Base-by-base conservation (phyloP, 495 filamentous ascomycete species). In the Hyaloscypha hepaticicola region DNA sequence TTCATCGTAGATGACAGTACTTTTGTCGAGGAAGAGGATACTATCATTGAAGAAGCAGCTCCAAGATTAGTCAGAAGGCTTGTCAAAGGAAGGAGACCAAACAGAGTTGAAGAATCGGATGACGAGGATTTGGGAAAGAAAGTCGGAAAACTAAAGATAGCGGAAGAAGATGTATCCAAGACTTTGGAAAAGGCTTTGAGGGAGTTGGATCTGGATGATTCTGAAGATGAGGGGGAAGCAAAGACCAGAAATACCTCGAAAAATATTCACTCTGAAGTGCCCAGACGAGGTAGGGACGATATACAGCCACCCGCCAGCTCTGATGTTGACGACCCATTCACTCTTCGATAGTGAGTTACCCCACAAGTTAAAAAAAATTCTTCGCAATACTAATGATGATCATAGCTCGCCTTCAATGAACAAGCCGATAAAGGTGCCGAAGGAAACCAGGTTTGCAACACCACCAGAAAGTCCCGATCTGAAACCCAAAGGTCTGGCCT, bases 1-100 rank as follows among this genome's bases (percentile, higher is more conserved):
- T 77, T 77, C 55, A 69, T 77, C 11, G 73, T 73, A 25, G 52
- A 65, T 55, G 75, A 76, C 51, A 74, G 70, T 50, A 60, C 50
- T 0, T 55, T 52, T 27, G 34, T 69, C 16, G 64, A 65, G 5
- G 66, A 67, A 22, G 63, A 70, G 25, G 67, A 61, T 12, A 66
- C 68, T 0, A 29, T 58, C 5, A 16, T 62, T 29, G 66, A 64
- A 24, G 34, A 49, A 5, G 48, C 58, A 21, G 41, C 59, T 25
- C 66, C 61, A 41, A 64, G 53, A 53, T 63, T 63, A 12, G 45
- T 27, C 7, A 59, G 71, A 27, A 64, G 53, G 41, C 48, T 73
- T 5, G 63, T 73, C 16, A 58, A 34, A 55, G 68, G 71, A 21
- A 61, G 65, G 21, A 60, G 60, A 29, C 61, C 51, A 12, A 21